Conservation (phyloP, 2,329 filamentous ascomycete species). For the Simplicillium sp. region DNA sequence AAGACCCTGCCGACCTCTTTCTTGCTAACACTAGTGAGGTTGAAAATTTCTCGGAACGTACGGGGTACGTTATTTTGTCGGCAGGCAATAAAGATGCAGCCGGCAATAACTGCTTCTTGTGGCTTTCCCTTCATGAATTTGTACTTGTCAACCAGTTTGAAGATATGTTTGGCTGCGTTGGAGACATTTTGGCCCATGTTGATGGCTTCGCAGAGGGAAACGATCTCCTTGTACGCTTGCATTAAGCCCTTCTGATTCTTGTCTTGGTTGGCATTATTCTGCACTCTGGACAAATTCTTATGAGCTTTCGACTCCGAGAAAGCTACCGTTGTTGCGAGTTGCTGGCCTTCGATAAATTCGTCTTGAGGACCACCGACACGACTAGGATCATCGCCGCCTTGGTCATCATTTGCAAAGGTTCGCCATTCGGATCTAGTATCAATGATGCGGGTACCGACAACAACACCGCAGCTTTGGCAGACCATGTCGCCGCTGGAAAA, state of each 20-base stretch:
- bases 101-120: conserved; percentile 86
- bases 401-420: conserved; percentile 97
- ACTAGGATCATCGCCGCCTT: conserved; percentile 90
- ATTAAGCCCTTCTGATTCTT: conserved; percentile 75
- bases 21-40: conserved; percentile 86
- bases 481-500: conserved; percentile 89
- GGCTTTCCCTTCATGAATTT: conserved; percentile 94
- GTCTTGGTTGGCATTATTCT: conserved; percentile 77
- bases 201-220: conserved; percentile 75
- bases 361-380: conserved; percentile 95
- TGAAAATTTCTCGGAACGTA: conserved; percentile 90
- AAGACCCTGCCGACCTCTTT: conserved; percentile 97
- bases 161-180: conserved; percentile 88
- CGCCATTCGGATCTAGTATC: conserved; percentile 97
- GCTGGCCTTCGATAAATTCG: conserved; percentile 78
- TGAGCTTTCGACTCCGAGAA: conserved; percentile 66
- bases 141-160: conserved; percentile 87
- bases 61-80: conserved; percentile 79
- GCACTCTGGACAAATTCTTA: conserved; percentile 70
- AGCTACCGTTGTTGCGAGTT: conserved; percentile 80
- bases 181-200: conserved; percentile 72
- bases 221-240: conserved; percentile 83
- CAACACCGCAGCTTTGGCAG: conserved; percentile 83
- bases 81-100: conserved; percentile 96
- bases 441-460: conserved; percentile 83